These are phyloP conservation scores for Sugiyamaella grinbergsii DNA, from an alignment of 1,139 yeast genomes.

Conservation along the genomic window DNA sequence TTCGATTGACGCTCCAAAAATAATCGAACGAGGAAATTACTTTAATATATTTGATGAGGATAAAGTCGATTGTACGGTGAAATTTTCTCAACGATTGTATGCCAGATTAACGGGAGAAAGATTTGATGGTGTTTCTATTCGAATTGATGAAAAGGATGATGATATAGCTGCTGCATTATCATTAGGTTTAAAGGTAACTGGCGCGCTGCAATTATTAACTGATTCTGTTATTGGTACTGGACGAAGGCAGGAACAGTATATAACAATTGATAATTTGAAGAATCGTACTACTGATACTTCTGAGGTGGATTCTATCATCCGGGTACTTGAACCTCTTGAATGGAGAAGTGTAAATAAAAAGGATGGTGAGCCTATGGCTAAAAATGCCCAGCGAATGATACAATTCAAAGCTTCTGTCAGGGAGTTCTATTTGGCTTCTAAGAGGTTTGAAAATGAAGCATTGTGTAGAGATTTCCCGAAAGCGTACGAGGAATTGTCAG, in stretches of 20 bases:
- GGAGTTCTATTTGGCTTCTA: neutral
- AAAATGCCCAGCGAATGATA: constrained; percentile 19
- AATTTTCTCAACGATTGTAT: constrained; percentile 27
- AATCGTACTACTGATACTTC: neutral
- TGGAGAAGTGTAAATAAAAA: neutral
- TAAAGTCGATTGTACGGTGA: constrained; percentile 32
- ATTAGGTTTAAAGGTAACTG: constrained; percentile 36
- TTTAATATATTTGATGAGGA: constrained; percentile 23
- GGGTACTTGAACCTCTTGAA: too few species aligned
- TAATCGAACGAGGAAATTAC: constrained; percentile 4
- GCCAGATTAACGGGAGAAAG: constrained; percentile 22
- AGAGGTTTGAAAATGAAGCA: neutral
- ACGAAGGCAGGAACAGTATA: constrained; percentile 11
- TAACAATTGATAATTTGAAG: neutral
- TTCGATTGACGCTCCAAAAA: constrained; percentile 1
- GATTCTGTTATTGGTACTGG: constrained; percentile 8
- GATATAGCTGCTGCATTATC: constrained; percentile 5
- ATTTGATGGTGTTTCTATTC: constrained; percentile 15
- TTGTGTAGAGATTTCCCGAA: neutral
- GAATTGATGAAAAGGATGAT: constrained; percentile 23
- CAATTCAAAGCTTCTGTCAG: neutral
- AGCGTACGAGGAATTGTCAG: neutral
- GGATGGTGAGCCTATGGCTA: neutral
- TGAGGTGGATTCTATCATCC: too few species aligned
- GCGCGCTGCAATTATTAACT: constrained; percentile 35